Percentiles rank a stretch among this genome's conserved stretches.
Evolutionary conservation across 768 basidiomycete genomes (phyloP).

Genomic region (Gloeostereum incarnatum): DNA sequence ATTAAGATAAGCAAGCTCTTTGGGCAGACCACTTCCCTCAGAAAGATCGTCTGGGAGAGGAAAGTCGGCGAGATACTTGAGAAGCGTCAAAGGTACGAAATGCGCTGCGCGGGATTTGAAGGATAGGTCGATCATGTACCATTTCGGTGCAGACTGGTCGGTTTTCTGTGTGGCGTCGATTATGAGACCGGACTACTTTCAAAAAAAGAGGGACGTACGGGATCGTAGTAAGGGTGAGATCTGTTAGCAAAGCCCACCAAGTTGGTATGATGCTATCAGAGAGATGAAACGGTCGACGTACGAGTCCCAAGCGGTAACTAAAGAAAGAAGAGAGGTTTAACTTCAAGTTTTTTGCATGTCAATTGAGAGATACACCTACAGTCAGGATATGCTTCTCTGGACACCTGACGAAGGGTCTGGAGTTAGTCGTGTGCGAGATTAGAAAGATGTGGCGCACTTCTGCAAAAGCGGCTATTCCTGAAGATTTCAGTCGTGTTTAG

Average conservation of each 20-base stretch:
- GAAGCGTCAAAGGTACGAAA: slow-evolving; percentile 71
- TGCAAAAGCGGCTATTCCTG: slow-evolving; percentile 77
- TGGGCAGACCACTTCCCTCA: slow-evolving; percentile 22
- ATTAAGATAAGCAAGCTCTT: slow-evolving; percentile 59
- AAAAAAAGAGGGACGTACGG: slow-evolving; percentile 30
- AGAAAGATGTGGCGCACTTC: slow-evolving; percentile 35
- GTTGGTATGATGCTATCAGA: slow-evolving; percentile 7
- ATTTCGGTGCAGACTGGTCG: slow-evolving; percentile 63
- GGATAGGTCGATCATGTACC: slow-evolving; percentile 87
- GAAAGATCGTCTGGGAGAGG: slow-evolving; percentile 12
- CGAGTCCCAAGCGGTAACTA: slow-evolving; percentile 90
- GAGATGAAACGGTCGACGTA: slow-evolving; percentile 22
- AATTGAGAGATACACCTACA: slow-evolving; percentile 36
- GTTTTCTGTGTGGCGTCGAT: slow-evolving; percentile 50
- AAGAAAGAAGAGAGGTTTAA: slow-evolving; percentile 3
- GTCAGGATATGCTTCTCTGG: slow-evolving; percentile 85
- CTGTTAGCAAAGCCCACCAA: slow-evolving; percentile 18
- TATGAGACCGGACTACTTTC: neutral
- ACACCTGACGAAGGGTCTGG: slow-evolving; percentile 36
- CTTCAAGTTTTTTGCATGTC: neutral
- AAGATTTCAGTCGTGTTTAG: neutral
- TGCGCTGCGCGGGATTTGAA: slow-evolving; percentile 57
- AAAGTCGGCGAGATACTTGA: slow-evolving; percentile 51
- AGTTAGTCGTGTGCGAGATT: neutral
- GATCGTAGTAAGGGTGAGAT: slow-evolving; percentile 75